Percentiles rank a stretch among this genome's conserved stretches.
These are phyloP conservation scores for Dactylellina leptospora DNA, from an alignment of 2,329 filamentous ascomycete species.

Conservation along the genomic window DNA sequence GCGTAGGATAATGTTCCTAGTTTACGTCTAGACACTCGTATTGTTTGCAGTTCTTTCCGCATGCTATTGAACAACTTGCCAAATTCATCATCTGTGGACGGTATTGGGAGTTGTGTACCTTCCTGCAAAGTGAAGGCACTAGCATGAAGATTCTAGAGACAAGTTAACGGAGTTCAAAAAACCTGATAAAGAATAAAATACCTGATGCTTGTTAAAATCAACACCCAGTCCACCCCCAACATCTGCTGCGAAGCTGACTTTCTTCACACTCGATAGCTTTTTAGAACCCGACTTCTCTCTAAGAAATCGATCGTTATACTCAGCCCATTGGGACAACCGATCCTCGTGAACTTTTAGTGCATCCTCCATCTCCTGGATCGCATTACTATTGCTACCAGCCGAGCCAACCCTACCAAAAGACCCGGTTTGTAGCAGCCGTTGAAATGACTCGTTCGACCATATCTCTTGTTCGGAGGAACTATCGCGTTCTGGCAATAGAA, in stretches of 20 bases:
- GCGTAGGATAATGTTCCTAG: slow-evolving; percentile 45
- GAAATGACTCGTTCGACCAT: slow-evolving; percentile 55
- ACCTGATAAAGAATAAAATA: not conserved
- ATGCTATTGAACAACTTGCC: slow-evolving; percentile 50
- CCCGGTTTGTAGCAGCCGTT: slow-evolving; percentile 54
- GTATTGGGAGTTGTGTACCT: slow-evolving; percentile 42
- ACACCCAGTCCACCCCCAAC: slow-evolving; percentile 46
- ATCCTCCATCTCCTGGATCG: slow-evolving; percentile 54
- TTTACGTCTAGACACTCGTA: slow-evolving; percentile 44
- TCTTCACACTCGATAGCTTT: slow-evolving; percentile 19
- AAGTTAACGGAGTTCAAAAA: not conserved
- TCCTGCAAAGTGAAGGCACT: slow-evolving; percentile 46
- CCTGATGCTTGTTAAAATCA: slow-evolving; percentile 50
- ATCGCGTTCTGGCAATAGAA: slow-evolving; percentile 54
- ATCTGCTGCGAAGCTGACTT: slow-evolving; percentile 50
- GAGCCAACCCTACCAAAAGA: slow-evolving; percentile 40
- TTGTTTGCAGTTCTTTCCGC: slow-evolving; percentile 49
- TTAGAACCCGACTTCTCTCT: slow-evolving; percentile 36
- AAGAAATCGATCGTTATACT: slow-evolving; percentile 40
- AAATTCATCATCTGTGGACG: slow-evolving; percentile 45
- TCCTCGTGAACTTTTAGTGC: slow-evolving; percentile 37
- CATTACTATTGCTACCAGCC: slow-evolving; percentile 11
- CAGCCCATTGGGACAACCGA: slow-evolving; percentile 30
- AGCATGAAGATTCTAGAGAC: slow-evolving; percentile 38
- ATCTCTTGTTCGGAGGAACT: slow-evolving; percentile 55